Percentiles rank a stretch among this genome's conserved stretches.
Evolutionary conservation across 2,329 filamentous ascomycete species (phyloP).

Genomic region (Fusarium armeniacum): DNA sequence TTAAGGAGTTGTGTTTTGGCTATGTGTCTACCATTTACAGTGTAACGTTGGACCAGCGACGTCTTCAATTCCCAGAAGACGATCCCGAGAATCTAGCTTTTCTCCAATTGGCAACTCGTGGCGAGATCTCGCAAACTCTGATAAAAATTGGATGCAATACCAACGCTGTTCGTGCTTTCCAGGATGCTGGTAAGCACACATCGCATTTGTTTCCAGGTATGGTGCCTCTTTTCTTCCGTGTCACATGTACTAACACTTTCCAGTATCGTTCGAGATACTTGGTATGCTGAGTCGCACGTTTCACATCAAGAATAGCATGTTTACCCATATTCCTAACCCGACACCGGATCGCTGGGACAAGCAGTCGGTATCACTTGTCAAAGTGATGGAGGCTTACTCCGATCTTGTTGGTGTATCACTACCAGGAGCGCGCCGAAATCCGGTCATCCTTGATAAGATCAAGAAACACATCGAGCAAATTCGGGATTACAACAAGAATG

Average conservation of each 20-base stretch:
- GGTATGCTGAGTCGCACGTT: constrained; percentile 69
- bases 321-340: constrained; percentile 69
- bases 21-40: constrained; percentile 68
- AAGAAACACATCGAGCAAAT: constrained; percentile 48
- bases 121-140: constrained; percentile 67
- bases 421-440: constrained; percentile 35
- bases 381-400: constrained; percentile 59
- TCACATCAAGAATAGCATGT: constrained; percentile 64
- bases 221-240: constrained; percentile 8
- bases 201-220: constrained; percentile 66
- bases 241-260: constrained; percentile 22
- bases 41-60: constrained; percentile 56
- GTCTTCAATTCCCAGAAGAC: constrained; percentile 57
- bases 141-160: constrained; percentile 68
- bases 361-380: constrained; percentile 60
- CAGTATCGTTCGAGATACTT: constrained; percentile 70
- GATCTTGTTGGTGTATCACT: constrained; percentile 49
- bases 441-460: constrained; percentile 46
- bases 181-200: constrained; percentile 56
- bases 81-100: constrained; percentile 59
- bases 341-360: constrained; percentile 69
- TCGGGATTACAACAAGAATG: constrained; percentile 43
- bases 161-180: constrained; percentile 63
- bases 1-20: constrained; percentile 70
- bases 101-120: constrained; percentile 63